Evolutionary conservation across 192 early-diverging fungal species (phyloP), one percentile per base, ranked within the genome.

Genomic region (Funneliformis geosporum): DNA sequence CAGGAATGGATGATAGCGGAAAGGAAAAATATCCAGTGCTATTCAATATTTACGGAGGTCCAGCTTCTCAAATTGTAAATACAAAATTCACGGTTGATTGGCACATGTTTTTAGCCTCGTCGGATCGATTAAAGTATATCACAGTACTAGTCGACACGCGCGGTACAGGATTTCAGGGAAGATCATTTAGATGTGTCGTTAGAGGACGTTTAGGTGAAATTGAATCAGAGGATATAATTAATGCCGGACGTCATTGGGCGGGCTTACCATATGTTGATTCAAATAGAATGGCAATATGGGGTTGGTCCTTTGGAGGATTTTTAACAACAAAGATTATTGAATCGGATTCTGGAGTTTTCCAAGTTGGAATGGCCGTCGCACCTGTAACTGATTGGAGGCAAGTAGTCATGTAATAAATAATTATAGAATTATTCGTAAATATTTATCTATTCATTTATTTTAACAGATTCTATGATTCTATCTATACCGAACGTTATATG

Each of bases 401-500:
- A 50, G 92, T 76, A 8, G 14, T 60, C 3, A 40, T 40, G 33
- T 55, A n/a, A 40, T 18, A 59, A 38, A 38, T 14, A 5, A 4
- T 27, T n/a, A 18, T 25, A 21, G 8, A 72, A 9, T 47, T 44
- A 6, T 27, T 4, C 18, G 21, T 74, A 10, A 6, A 28, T 60
- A 60, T 11, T 10, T 47, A 16, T 27, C 18, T 8, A 28, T 27
- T 38, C 44, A 2, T 39, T 55, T 59, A 7, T 50, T 74, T 50
- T 8, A 14, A 75, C 39, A 69, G 85, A 33, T 83, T 83, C 77
- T 93, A 91, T 84, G 95, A 99, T 84, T 92, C 95, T 4, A 87
- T 98, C 38, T 99, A 99, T 83, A 99, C 97, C 1, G 97, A 99
- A 83, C 88, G 97, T 70, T 99, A 96, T 85, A 97, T 99, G 97